Evolutionary conservation across 2,329 filamentous ascomycete species (phyloP), one percentile per base, ranked within the genome.

Genomic region (Fusarium aywerte): DNA sequence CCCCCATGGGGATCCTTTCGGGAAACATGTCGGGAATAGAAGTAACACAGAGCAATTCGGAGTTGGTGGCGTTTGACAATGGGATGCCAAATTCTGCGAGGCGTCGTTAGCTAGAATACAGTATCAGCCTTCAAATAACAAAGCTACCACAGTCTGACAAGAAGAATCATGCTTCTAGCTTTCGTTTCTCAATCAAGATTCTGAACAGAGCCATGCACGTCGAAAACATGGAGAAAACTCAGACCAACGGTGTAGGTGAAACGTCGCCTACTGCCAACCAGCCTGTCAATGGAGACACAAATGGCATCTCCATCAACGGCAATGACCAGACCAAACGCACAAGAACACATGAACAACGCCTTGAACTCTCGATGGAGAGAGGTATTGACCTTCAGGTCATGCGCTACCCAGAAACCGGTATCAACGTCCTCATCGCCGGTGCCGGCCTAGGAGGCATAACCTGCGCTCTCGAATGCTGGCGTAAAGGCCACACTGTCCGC

Each of bases 401-500:
- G 45, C 64, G 64, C 1, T 67, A 67, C 25, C 64, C 64, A 4
- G 49, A 67, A 5, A 67, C 64, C 0, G 64, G 64, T 0, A 68
- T 67, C 18, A 65, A 21, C 1, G 52, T 67, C 3, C 48, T 67
- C 23, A 67, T 67, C 4, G 58, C 64, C 0, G 64, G 64, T 11
- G 64, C 64, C 2, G 64, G 64, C 2, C 39, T 67, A 1, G 64
- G 64, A 1, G 64, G 63, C 0, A 43, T 67, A 0, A 65, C 64
- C 0, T 67, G 64, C 3, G 64, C 64, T 1, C 64, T 67, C 5
- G 64, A 67, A 29, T 67, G 64, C 4, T 67, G 64, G 64, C 64
- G 64, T 6, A 67, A 67, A 31, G 64, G 64, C 5, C 64, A 67
- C 10, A 67, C 62, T 3, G 64, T 67, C 4, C 64, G 64, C 15